Evolutionary conservation across 2,329 filamentous ascomycete genomes (phyloP).

Genomic region (Ophiognomonia clavigignenti-juglandacearum): DNA sequence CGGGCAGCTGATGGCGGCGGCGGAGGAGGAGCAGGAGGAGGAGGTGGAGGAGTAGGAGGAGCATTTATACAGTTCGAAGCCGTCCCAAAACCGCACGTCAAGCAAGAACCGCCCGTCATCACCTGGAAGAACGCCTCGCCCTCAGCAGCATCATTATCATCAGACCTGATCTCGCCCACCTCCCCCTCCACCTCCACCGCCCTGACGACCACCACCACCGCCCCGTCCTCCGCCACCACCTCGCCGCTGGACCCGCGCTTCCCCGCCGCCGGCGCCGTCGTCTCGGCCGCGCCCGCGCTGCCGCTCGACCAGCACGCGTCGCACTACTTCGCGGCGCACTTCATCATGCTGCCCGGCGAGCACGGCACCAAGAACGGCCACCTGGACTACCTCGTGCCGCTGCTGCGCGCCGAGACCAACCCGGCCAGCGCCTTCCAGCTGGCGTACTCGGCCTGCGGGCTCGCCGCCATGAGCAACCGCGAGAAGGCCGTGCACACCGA

Average conservation of each 20-base stretch:
- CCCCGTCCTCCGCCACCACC: slow-evolving; percentile 15
- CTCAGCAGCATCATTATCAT: not conserved
- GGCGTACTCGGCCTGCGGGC: slow-evolving; percentile 55
- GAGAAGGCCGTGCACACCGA: slow-evolving; percentile 28
- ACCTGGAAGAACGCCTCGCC: not conserved
- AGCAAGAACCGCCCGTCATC: not conserved
- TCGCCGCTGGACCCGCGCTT: slow-evolving; percentile 18
- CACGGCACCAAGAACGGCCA: slow-evolving; percentile 44
- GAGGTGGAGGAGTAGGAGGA: too few species aligned
- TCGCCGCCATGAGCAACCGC: slow-evolving; percentile 53
- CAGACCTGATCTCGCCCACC: slow-evolving; percentile 22
- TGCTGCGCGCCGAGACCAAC: slow-evolving; percentile 39
- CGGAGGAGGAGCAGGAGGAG: too few species aligned
- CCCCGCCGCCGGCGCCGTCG: slow-evolving; percentile 17
- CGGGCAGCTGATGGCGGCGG: slow-evolving; percentile 27
- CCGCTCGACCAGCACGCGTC: slow-evolving; percentile 50
- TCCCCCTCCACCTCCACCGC: slow-evolving; percentile 19
- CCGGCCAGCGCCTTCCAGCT: slow-evolving; percentile 44
- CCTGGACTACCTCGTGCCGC: slow-evolving; percentile 53
- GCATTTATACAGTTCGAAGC: slow-evolving; percentile 5
- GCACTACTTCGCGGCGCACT: slow-evolving; percentile 58
- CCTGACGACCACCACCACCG: not conserved
- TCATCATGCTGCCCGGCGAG: slow-evolving; percentile 48
- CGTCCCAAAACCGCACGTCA: not conserved
- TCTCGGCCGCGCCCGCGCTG: slow-evolving; percentile 23